Base-by-base conservation (phyloP, 164 flowering plant genomes). In the Annona squamosa region DNA sequence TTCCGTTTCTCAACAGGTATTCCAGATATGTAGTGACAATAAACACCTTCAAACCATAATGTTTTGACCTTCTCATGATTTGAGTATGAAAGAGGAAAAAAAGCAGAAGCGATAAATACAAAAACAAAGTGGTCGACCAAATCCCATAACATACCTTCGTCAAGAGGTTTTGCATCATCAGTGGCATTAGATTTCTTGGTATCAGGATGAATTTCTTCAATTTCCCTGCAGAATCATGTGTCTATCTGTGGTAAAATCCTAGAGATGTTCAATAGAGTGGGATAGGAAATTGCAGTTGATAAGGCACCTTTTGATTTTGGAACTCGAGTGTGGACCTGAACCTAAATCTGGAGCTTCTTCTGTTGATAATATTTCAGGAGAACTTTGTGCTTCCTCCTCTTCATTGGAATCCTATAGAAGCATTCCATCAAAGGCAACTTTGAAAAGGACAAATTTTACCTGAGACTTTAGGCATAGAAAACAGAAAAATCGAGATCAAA, bases 401-500 rank as follows among this genome's bases (percentile, higher is more conserved):
- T 71, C 61, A 62, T 56, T 46, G 19, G 75, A 61, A 46, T 77
- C 79, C 86, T 81, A 75, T 6, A 71, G 59, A 72, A 71, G 16
- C 52, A 72, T 57, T 13, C 63, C 68, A 71, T 61, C 46, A 7
- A 74, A 48, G 64, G 46, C 26, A 67, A 67, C 12, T 37, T 4
- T 1, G 37, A 26, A 26, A 26, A 26, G 37, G 37, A 26, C 4
- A 17, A 19, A 74, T 61, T 19, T 17, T 46, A 18, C 41, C 61
- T 41, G 42, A 67, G 45, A 66, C 16, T 41, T 16, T 52, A 43
- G 44, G n/a, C 67, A 16, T 46, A 6, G 7, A 65, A 18, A n/a
- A 3, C 43, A 75, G 4, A 45, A 52, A 63, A 26, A 2, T 41
- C 4, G 48, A 70, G 67, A 45, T 68, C 3, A 43, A 3, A 43